Evolutionary conservation across 2,329 filamentous ascomycete genomes (phyloP).

Genomic region (Colletotrichum sp.): DNA sequence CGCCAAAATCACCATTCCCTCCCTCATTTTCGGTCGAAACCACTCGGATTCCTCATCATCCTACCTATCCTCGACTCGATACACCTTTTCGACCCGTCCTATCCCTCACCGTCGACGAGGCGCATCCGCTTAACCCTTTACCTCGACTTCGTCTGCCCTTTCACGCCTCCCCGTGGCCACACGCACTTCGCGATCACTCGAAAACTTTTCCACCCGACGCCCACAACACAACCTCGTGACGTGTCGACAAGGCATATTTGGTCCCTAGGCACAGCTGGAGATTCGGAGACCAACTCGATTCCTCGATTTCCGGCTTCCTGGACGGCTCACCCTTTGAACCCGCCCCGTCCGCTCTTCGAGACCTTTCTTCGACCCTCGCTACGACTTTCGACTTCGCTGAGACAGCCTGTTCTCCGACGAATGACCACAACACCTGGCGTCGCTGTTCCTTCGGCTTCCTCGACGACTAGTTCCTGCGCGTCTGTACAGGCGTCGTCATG

Average conservation of each 20-base stretch:
- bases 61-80: slow-evolving; percentile 18
- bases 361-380: background rate
- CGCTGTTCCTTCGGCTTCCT: slow-evolving; percentile 1
- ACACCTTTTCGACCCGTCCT: slow-evolving; percentile 24
- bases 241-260: background rate
- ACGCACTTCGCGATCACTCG: slow-evolving; percentile 23
- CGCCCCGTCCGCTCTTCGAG: background rate
- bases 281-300: background rate
- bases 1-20: slow-evolving; percentile 11
- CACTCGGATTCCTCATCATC: slow-evolving; percentile 9
- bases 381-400: background rate
- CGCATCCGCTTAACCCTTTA: slow-evolving; percentile 29
- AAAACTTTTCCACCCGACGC: slow-evolving; percentile 19
- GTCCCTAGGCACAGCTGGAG: background rate
- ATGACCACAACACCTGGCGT: slow-evolving; percentile 8
- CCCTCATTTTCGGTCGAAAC: slow-evolving; percentile 16
- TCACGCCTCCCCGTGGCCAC: slow-evolving; percentile 22
- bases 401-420: background rate
- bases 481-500: slow-evolving; percentile 62
- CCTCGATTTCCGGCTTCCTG: background rate
- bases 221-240: background rate
- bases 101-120: slow-evolving; percentile 32
- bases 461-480: slow-evolving; percentile 32
- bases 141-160: slow-evolving; percentile 25
- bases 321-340: slow-evolving; percentile 3